Evolutionary conservation across 2,329 filamentous ascomycete genomes (phyloP), one percentile per base, ranked within the genome.

Genomic region (Fusarium staphyleae): DNA sequence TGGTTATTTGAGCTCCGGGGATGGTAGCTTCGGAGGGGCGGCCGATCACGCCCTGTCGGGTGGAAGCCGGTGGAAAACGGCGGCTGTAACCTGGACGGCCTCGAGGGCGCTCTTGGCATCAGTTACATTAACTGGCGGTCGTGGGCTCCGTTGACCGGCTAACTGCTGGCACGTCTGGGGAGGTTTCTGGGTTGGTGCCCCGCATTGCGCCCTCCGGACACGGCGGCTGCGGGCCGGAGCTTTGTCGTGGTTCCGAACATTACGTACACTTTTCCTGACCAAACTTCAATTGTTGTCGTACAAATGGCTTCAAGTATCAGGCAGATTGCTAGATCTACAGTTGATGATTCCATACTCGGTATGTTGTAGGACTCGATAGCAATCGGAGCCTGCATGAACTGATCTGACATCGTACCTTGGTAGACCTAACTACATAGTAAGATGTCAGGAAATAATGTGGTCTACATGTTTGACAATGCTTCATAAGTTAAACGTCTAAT

Each of bases 121-220:
- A 24, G 19, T 26, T 48, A 41, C 35, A 35, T 42, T 36, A 42
- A 53, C 56, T 44, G 46, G 45, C 46, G 34, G 48, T 50, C 16
- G 36, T 48, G 49, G 30, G 61, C 61, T 64, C 61, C 61, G 62
- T 65, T 60, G 52, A 65, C 62, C 62, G 62, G 62, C 62, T 60
- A 53, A 53, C 50, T 52, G 24, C 28, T 36, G 43, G 36, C 32
- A 34, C 32, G 24, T 33, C 50, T 47, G 56, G 33, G 36, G 42
- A 46, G 40, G 22, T 13, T 29, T 30, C 16, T 9, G 11, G 28
- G 43, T n/a, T 12, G 32, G 28, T 32, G 45, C 60, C 59, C 60
- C 60, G 55, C 60, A 58, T 19, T 52, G 36, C 48, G 42, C 52
- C 52, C 59, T 62, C 60, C 60, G 55, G 55, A 50, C 28, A 54